A percentile compares a stretch with the other conserved stretches of the same genome.
Conservation (phyloP, 768 basidiomycete species). For the Boletus sp. region DNA sequence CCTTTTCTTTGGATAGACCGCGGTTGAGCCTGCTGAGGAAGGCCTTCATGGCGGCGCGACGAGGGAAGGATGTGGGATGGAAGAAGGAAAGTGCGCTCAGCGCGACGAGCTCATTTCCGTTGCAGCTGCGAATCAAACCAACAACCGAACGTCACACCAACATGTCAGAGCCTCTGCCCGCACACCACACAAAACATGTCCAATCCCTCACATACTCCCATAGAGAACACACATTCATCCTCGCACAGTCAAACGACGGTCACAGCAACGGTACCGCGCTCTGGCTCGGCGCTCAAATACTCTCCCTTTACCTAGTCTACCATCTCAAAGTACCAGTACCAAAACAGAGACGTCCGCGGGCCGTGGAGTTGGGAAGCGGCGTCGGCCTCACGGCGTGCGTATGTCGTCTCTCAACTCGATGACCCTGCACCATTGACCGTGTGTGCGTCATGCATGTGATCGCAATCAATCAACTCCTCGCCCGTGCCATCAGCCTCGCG, state of each 20-base stretch:
- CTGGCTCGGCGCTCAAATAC: slow-evolving; percentile 81
- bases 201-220: slow-evolving; percentile 42
- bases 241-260: slow-evolving; percentile 61
- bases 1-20: slow-evolving; percentile 52
- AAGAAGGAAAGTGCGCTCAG: slow-evolving; percentile 3
- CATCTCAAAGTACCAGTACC: slow-evolving; percentile 26
- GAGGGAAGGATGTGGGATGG: neutral
- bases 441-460: slow-evolving; percentile 1
- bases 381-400: slow-evolving; percentile 76
- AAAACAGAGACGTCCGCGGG: slow-evolving; percentile 34
- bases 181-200: slow-evolving; percentile 65
- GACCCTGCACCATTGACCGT: neutral
- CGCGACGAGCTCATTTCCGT: slow-evolving; percentile 25
- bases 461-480: neutral
- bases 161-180: slow-evolving; percentile 37
- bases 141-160: neutral
- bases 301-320: slow-evolving; percentile 58
- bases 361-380: slow-evolving; percentile 80
- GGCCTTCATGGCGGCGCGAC: slow-evolving; percentile 64
- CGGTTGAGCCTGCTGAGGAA: slow-evolving; percentile 77
- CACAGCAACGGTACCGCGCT: slow-evolving; percentile 76
- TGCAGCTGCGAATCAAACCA: slow-evolving; percentile 6
- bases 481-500: slow-evolving; percentile 46
- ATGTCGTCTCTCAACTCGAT: slow-evolving; percentile 6
- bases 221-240: slow-evolving; percentile 42